phyloP scores from a whole-genome alignment of 2,329 filamentous ascomycete species.

The Colletotrichum salicis region DNA sequence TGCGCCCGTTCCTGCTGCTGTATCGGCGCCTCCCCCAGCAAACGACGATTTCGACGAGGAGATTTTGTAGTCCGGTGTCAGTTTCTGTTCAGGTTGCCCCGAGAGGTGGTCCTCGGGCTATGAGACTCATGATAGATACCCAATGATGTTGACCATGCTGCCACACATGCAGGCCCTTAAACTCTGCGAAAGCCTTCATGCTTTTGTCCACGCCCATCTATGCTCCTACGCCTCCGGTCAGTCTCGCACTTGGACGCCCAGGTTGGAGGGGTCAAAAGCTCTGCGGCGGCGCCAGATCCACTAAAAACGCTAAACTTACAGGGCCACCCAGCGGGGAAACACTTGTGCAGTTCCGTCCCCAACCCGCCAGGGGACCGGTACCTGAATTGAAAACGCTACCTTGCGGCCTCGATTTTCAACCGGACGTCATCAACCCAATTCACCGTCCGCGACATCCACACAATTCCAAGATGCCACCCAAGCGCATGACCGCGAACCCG shows the following conservation, averaged over 20 bases:
- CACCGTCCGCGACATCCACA: neutral
- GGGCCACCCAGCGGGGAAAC: constrained; percentile 4
- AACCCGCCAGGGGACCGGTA: neutral
- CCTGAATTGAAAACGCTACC: neutral
- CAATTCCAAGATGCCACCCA: constrained; percentile 68
- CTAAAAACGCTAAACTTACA: constrained; percentile 30
- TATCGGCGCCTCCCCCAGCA: neutral
- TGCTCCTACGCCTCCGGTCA: no score
- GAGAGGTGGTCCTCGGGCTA: constrained; percentile 26
- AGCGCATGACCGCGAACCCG: constrained; percentile 94
- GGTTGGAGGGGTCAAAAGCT: constrained; percentile 1
- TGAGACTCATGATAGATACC: constrained; percentile 36
- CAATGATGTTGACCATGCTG: constrained; percentile 21
- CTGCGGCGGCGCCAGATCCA: neutral
- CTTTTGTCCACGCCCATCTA: neutral
- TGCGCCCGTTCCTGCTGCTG: neutral
- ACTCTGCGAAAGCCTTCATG: neutral
- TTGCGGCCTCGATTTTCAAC: constrained; percentile 1
- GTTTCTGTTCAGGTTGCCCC: constrained; percentile 1
- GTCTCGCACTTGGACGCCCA: neutral
- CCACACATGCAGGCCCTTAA: neutral
- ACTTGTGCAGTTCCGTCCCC: constrained; percentile 19
- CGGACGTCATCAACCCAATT: constrained; percentile 5
- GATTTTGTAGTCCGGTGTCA: constrained; percentile 28
- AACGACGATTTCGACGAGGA: constrained; percentile 35